A percentile compares a stretch with the other conserved stretches of the same genome.
These are phyloP conservation scores for Scleroderma bovista DNA, from an alignment of 768 basidiomycete genomes.

Conservation along the genomic window DNA sequence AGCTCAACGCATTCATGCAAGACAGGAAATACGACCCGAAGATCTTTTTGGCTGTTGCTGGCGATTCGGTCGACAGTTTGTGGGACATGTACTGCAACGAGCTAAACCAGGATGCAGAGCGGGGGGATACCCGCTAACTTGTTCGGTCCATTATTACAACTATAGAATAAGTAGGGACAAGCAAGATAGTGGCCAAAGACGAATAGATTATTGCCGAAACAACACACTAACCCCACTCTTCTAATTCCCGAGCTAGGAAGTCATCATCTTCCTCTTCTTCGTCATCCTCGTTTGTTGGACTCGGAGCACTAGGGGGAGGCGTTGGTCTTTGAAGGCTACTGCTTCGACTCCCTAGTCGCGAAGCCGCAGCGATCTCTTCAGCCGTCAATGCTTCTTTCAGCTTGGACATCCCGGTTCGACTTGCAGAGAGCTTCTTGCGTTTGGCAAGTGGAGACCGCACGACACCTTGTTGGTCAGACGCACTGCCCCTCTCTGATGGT, in stretches of 20 bases:
- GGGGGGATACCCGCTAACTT: neutral
- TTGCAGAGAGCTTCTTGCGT: constrained; percentile 69
- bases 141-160: constrained; percentile 13
- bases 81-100: constrained; percentile 53
- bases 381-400: constrained; percentile 64
- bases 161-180: constrained; percentile 14
- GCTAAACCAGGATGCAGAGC: constrained; percentile 18
- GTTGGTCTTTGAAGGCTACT: constrained; percentile 11
- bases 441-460: constrained; percentile 72
- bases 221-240: constrained; percentile 60
- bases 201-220: neutral
- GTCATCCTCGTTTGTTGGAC: constrained; percentile 41
- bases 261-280: constrained; percentile 61
- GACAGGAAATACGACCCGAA: constrained; percentile 43
- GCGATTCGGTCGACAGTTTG: constrained; percentile 46
- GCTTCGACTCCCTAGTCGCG: constrained; percentile 18
- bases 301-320: constrained; percentile 10
- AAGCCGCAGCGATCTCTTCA: constrained; percentile 36
- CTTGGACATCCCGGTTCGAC: constrained; percentile 58
- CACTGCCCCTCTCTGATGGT: constrained; percentile 52
- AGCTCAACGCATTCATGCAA: constrained; percentile 53
- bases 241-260: constrained; percentile 75
- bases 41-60: constrained; percentile 50
- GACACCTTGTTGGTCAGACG: constrained; percentile 33
- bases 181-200: constrained; percentile 1